Evolutionary conservation across 2,329 filamentous ascomycete genomes (phyloP).

Genomic region (Ophiostoma sp.): DNA sequence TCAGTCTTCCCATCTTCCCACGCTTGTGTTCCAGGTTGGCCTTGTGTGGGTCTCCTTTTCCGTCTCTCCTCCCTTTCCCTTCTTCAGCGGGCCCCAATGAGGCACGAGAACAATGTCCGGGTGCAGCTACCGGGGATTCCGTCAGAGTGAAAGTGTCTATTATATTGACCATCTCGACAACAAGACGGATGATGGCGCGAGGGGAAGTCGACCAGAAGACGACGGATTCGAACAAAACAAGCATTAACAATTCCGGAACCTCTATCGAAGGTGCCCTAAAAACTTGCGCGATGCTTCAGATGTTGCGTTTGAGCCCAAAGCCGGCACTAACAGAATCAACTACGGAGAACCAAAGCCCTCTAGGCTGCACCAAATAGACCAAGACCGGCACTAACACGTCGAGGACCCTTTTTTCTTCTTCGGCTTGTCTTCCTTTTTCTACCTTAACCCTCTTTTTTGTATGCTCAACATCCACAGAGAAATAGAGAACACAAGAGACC

Average conservation of each 20-base stretch:
- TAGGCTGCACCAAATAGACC: neutral
- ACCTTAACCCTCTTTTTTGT: neutral
- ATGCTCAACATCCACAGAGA: neutral
- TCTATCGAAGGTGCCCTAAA: neutral
- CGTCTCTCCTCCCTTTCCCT: neutral
- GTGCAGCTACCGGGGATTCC: neutral
- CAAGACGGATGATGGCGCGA: neutral
- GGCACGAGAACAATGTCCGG: neutral
- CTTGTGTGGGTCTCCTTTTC: neutral
- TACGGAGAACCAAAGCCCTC: neutral
- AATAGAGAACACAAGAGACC: neutral
- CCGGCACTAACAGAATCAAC: constrained; percentile 1
- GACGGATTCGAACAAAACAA: neutral
- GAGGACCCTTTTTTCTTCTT: neutral
- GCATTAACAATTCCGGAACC: neutral
- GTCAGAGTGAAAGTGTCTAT: neutral
- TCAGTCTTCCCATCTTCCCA: neutral
- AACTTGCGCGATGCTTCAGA: neutral
- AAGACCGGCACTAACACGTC: neutral
- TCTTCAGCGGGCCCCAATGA: neutral
- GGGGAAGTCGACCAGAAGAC: neutral
- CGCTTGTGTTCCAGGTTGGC: constrained; percentile 1
- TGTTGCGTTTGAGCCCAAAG: neutral
- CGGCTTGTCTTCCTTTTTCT: neutral
- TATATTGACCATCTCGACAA: neutral